These are phyloP conservation scores for Arctium lappa DNA, from an alignment of 129 eudicot species.

Conservation along the genomic window DNA sequence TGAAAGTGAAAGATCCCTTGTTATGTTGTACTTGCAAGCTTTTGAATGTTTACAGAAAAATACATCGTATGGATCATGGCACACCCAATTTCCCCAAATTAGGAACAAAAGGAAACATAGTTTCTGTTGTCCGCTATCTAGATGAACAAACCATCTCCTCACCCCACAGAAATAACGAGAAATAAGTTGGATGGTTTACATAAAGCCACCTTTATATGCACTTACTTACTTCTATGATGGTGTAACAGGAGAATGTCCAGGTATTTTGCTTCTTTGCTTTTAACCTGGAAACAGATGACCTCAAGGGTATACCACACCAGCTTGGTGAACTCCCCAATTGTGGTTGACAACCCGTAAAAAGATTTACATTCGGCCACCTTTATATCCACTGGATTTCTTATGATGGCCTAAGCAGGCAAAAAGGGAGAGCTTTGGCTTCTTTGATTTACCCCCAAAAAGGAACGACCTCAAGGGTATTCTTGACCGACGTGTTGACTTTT, in stretches of 20 bases:
- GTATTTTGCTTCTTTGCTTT: neutral
- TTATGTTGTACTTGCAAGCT: neutral
- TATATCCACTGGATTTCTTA: conserved; percentile 27
- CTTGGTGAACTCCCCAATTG: neutral
- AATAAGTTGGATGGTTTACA: neutral
- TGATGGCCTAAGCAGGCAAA: conserved; percentile 52
- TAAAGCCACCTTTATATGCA: neutral
- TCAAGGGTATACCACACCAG: conserved; percentile 1
- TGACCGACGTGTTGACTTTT: conserved; percentile 23
- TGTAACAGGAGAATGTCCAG: neutral
- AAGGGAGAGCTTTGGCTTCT: conserved; percentile 58
- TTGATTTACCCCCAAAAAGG: conserved; percentile 63
- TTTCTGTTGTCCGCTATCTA: conserved; percentile 3
- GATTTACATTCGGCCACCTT: conserved; percentile 24
- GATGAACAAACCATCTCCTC: neutral
- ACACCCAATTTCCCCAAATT: conserved; percentile 2
- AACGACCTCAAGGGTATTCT: conserved; percentile 63
- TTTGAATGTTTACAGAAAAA: neutral
- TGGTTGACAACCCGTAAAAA: neutral
- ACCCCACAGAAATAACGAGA: neutral
- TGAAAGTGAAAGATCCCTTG: conserved; percentile 4
- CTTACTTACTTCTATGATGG: neutral
- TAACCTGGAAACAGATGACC: neutral
- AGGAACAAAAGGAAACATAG: neutral
- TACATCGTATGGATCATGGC: neutral